Base-by-base conservation (phyloP, 1,284 basidiomycete species). In the Trichosporon asahii region DNA sequence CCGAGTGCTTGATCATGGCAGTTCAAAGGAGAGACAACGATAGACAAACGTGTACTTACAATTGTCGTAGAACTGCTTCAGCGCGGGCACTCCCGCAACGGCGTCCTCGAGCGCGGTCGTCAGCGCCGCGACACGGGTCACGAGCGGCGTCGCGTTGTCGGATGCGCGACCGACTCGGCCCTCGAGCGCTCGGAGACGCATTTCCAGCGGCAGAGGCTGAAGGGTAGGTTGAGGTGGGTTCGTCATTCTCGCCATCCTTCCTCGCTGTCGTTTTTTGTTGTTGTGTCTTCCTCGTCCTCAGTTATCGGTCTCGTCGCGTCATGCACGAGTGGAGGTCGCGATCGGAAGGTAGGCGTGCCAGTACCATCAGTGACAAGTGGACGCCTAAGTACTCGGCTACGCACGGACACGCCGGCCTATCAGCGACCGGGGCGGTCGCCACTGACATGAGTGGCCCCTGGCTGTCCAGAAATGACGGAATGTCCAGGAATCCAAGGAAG, bases 151-250 rank as follows among this genome's bases (percentile, higher is more conserved):
- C 1, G 35, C 44, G 37, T 66, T 64, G 14, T 14, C 55, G 12
- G 8, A n/a, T 21, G 33, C 73, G 35, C 80, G 79, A 66, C 72
- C 68, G 25, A 81, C 66, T 44, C 76, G 76, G 1, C 78, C 77
- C 71, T 82, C 81, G 40, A 82, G 74, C 1, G 77, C 74, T 5
- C 76, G 74, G n/a, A 82, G 73, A 18, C 81, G 74, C 12, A 80
- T 68, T 55, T 76, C 77, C 33, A 81, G 70, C 11, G 80, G 76
- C n/a, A 82, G 65, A 2, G 61, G 63, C 33, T 61, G 15, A 29
- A 64, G 57, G 3, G 27, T 49, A 11, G 9, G 53, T 18, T 25
- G 23, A 9, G 64, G 29, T 18, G 65, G 21, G 18, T 53, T 18
- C 14, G 37, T 14, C 35, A 63, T 44, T 44, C 1, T 64, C 8